phyloP scores from a whole-genome alignment of 768 basidiomycete species.

The Boletellus sp. region DNA sequence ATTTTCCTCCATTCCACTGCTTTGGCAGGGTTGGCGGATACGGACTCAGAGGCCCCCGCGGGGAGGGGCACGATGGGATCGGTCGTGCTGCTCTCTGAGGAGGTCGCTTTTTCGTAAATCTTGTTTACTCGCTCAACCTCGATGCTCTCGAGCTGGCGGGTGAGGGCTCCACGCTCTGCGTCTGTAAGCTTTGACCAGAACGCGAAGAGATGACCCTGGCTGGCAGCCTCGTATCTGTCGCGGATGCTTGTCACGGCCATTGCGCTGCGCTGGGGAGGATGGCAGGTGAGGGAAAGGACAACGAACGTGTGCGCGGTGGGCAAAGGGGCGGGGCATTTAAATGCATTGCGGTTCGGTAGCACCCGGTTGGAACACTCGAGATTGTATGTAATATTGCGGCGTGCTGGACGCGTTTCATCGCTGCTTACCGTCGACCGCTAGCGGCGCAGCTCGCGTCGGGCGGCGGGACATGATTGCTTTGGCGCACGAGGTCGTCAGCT shows the following conservation, averaged over 20 bases:
- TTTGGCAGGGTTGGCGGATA: conserved; percentile 49
- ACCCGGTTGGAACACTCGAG: conserved; percentile 6
- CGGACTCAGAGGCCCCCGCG: conserved; percentile 64
- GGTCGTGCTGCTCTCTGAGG: conserved; percentile 52
- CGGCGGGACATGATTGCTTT: too few relatives aligned
- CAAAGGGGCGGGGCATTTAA: conserved; percentile 11
- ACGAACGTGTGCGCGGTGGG: neutral
- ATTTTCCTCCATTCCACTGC: conserved; percentile 69
- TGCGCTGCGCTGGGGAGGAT: neutral
- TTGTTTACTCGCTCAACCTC: conserved; percentile 91
- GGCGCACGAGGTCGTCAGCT: too few relatives aligned
- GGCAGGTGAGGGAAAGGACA: neutral
- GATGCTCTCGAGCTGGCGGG: conserved; percentile 70
- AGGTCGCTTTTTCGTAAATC: conserved; percentile 74
- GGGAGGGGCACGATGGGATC: conserved; percentile 80
- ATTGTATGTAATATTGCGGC: conserved; percentile 8
- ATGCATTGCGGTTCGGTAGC: conserved; percentile 14
- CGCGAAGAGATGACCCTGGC: conserved; percentile 84
- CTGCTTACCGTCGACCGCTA: too few relatives aligned
- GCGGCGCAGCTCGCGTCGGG: too few relatives aligned
- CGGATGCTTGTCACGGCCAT: conserved; percentile 60
- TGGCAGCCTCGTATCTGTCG: conserved; percentile 69
- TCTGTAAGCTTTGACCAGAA: conserved; percentile 77
- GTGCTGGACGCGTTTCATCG: too few relatives aligned
- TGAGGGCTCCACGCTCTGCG: conserved; percentile 58